phyloP scores from a whole-genome alignment of 208 protist genomes.

The Leptomonas seymouri region DNA sequence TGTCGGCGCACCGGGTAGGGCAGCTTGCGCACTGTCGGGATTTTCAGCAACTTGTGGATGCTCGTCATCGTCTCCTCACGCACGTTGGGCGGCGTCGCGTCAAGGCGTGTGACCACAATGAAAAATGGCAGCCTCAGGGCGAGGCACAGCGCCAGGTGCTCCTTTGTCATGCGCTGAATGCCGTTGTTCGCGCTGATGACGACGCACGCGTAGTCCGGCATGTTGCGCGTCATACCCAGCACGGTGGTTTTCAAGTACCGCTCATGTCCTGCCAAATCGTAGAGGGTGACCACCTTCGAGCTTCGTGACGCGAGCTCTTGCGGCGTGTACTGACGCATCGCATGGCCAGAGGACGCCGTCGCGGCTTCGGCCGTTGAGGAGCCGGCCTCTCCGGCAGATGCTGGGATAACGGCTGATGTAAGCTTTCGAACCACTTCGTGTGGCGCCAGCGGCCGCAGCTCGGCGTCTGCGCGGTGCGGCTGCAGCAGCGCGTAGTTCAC shows the following conservation, averaged over 20 bases:
- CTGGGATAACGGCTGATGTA: background rate
- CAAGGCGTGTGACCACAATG: slow-evolving; percentile 97
- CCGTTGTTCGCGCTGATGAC: slow-evolving; percentile 93
- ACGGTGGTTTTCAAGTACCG: slow-evolving; percentile 98
- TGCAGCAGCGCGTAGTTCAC: slow-evolving; percentile 81
- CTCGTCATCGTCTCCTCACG: slow-evolving; percentile 85
- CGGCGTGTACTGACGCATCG: slow-evolving; percentile 45
- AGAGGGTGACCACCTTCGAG: slow-evolving; percentile 96
- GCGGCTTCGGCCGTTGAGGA: background rate
- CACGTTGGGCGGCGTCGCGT: slow-evolving; percentile 94
- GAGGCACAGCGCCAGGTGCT: slow-evolving; percentile 96
- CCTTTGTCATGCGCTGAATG: slow-evolving; percentile 95
- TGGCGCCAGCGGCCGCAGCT: slow-evolving; percentile 18
- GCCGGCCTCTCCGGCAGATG: background rate
- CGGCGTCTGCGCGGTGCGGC: slow-evolving; percentile 17
- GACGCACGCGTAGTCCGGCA: slow-evolving; percentile 96
- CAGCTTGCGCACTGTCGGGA: slow-evolving; percentile 92
- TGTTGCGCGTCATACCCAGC: slow-evolving; percentile 96
- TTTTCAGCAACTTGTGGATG: slow-evolving; percentile 94
- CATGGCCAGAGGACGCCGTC: slow-evolving; percentile 7
- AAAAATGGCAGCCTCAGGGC: slow-evolving; percentile 97
- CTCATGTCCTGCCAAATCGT: slow-evolving; percentile 98
- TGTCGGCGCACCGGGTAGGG: slow-evolving; percentile 86
- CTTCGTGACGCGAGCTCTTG: slow-evolving; percentile 81
- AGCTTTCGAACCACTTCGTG: slow-evolving; percentile 15